Conservation (phyloP, 371 early-diverging fungal species). For the Lichtheimia ramosa region DNA sequence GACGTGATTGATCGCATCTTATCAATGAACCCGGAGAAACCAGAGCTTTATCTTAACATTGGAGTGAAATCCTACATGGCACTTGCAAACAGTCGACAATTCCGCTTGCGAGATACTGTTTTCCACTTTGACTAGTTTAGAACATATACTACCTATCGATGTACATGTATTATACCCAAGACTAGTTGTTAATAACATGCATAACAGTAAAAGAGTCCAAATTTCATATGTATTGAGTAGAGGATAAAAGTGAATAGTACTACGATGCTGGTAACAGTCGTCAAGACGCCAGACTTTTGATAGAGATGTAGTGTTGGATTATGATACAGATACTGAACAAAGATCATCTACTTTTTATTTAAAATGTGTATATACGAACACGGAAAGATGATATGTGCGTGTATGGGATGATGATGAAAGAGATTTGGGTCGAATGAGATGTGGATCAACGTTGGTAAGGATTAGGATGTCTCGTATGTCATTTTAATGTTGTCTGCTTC, state of each 20-base stretch:
- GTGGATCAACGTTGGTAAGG: background rate
- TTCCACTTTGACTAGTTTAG: background rate
- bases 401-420: background rate
- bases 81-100: background rate
- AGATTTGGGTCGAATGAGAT: background rate
- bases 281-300: no score
- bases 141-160: no score
- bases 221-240: no score
- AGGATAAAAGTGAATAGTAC: no score
- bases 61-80: background rate
- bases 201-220: no score
- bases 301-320: no score
- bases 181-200: background rate
- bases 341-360: background rate
- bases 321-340: background rate
- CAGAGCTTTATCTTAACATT: background rate
- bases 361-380: conserved; percentile 1
- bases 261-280: no score
- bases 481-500: conserved; percentile 1
- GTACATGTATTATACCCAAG: background rate
- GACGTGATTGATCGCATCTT: no score
- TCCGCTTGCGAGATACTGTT: background rate
- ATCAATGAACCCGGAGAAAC: no score
- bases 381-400: background rate
- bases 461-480: background rate